Percentiles rank a stretch among this genome's conserved stretches.
Evolutionary conservation across 2,329 filamentous ascomycete genomes (phyloP).

Genomic region (Hymenoscyphus albidus): DNA sequence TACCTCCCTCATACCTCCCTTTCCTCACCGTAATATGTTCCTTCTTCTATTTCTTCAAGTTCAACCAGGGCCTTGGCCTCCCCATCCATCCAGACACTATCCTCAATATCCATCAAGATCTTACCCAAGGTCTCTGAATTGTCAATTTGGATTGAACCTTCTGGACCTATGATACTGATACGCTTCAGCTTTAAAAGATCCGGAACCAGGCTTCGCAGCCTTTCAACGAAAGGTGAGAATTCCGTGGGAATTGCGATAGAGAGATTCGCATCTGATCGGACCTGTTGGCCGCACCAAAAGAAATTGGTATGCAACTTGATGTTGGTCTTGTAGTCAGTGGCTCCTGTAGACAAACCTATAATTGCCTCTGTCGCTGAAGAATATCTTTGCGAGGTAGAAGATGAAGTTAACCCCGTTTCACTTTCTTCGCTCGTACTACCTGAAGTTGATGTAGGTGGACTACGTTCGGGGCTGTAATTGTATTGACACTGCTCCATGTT

Average conservation of each 20-base stretch:
- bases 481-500: background rate
- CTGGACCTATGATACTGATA: background rate
- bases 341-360: background rate
- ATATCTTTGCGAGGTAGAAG: background rate
- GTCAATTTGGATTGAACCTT: background rate
- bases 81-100: background rate
- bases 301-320: background rate
- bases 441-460: background rate
- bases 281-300: background rate
- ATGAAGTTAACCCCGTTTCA: background rate
- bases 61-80: background rate
- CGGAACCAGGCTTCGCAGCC: background rate
- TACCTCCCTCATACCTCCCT: constrained; percentile 1
- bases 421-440: background rate
- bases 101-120: background rate
- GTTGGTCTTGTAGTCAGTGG: background rate
- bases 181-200: background rate
- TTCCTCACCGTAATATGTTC: background rate
- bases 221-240: background rate
- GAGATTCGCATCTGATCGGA: background rate
- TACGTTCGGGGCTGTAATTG: background rate
- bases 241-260: background rate
- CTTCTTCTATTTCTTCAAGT: background rate
- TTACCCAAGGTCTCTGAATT: background rate
- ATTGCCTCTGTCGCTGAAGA: background rate